phyloP scores from a whole-genome alignment of 2,329 filamentous ascomycete genomes.

The Verticillium isaacii region DNA sequence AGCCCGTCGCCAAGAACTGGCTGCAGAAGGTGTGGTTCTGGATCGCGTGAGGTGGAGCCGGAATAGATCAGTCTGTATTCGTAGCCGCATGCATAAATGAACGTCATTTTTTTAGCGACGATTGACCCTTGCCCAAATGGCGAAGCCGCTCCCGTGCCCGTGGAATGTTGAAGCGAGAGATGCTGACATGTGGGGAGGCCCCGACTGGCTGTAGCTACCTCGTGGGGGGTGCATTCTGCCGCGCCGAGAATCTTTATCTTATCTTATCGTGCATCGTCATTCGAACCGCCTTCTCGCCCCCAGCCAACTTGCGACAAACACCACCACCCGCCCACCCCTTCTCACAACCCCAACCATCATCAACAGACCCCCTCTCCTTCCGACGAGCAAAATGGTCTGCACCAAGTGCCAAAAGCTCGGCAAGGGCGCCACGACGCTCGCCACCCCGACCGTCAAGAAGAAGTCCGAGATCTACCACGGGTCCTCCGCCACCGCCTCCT shows the following conservation, averaged over 20 bases:
- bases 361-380: background rate
- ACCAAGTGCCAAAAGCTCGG: constrained; percentile 58
- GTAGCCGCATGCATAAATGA: background rate
- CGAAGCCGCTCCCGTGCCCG: too few relatives aligned
- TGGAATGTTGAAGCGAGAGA: too few relatives aligned
- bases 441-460: constrained; percentile 61
- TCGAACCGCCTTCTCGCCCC: background rate
- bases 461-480: constrained; percentile 64
- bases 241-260: background rate
- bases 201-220: background rate
- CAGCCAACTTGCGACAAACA: background rate
- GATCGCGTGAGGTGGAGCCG: constrained; percentile 34
- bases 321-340: background rate
- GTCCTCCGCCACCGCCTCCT: constrained; percentile 41
- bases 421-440: constrained; percentile 52
- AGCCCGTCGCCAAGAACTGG: constrained; percentile 44
- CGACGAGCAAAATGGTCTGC: constrained; percentile 49
- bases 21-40: constrained; percentile 52
- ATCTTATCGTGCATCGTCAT: background rate
- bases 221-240: background rate
- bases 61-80: background rate
- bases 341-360: background rate
- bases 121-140: too few relatives aligned
- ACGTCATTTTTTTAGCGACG: background rate
- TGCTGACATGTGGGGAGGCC: too few relatives aligned